Evolutionary conservation across 352 stramenopile species (phyloP), one percentile per base, ranked within the genome.

Genomic region (Halophytophthora batemanensis): DNA sequence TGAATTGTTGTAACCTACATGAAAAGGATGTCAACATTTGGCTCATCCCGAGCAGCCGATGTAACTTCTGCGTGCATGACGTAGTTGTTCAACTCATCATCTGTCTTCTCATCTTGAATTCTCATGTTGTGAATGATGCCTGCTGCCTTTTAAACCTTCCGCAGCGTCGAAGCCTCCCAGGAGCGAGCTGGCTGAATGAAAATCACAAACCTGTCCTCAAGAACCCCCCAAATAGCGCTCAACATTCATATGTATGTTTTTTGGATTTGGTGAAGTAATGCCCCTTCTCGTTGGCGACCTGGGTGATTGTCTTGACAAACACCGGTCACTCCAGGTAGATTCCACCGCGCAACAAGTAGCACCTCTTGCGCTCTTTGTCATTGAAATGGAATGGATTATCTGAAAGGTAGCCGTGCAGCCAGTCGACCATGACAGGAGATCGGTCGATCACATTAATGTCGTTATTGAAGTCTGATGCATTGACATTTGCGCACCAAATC

Each of bases 401-500:
- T 7, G 53, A 42, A 22, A 49, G 36, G 15, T 50, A 17, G 21
- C 52, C 49, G 33, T 52, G 23, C 5, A 56, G 25, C 46, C 22
- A 65, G 17, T 66, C 39, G 0, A 61, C 28, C 0, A 61, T 42
- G 1, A 75, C 29, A 3, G 53, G 51, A 2, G 56, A 75, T 18
- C 61, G 56, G 23, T 66, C 50, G 2, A 71, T 13, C 10, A 71
- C 40, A 25, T 66, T 71, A 6, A 69, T 56, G 22, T 69, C 66
- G 18, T 75, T 75, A 44, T 71, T 71, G 0, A 37, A 71, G 2
- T 58, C 58, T 17, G 57, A 14, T 2, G 58, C 19, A 0, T 51
- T 62, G 8, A 61, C 34, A 15, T 48, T 69, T 5, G 21, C n/a
- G 18, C 67, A 51, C 66, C 59, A 69, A 3, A 75, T 67, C 50